Evolutionary conservation across 2,329 filamentous ascomycete genomes (phyloP), one percentile per base, ranked within the genome.

Genomic region (Monilinia aucupariae): DNA sequence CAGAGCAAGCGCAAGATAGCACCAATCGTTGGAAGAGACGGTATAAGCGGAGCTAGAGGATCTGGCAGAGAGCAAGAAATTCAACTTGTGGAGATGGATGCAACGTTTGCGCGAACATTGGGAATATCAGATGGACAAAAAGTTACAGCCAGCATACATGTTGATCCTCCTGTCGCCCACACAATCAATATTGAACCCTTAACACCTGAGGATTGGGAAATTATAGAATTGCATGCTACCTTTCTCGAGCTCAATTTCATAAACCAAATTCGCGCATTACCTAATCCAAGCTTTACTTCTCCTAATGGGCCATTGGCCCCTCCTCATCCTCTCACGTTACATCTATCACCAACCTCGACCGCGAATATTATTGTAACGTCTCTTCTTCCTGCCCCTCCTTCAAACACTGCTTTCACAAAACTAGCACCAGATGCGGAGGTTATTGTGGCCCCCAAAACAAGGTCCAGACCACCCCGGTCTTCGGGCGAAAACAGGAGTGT

Each of bases 191-290:
- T 99, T 70, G 96, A 99, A 75, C 94, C 94, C 41, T 78, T 97
- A 71, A 97, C 94, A 0, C 86, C 93, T 1, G 91, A 96, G 64
- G 94, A 99, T 74, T 99, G 94, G 94, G 94, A 99, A 77, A 96
- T 97, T 71, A 97, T 99, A 70, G 94, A 99, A 76, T 80, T 99
- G 2, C 94, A 99, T 78, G 94, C 94, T 6, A 94, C 89, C 20
- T 99, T 97, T 73, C 81, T 99, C 58, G 94, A 99, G 74, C 81
- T 97, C 68, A 97, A 99, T 75, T 86, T 99, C 59, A 81, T 96
- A 39, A 90, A 88, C 51, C 94, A 99, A 78, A 92, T 99, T 70
- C 88, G 94, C 71, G 93, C 93, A 22, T 80, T 99, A 27, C 93
- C 93, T 30, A 97, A 97, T 75, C 93, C 93, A 22, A 79, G 82